Conservation (phyloP, 1,139 yeast genomes). For the Yamadazyma spencermartinsiae region DNA sequence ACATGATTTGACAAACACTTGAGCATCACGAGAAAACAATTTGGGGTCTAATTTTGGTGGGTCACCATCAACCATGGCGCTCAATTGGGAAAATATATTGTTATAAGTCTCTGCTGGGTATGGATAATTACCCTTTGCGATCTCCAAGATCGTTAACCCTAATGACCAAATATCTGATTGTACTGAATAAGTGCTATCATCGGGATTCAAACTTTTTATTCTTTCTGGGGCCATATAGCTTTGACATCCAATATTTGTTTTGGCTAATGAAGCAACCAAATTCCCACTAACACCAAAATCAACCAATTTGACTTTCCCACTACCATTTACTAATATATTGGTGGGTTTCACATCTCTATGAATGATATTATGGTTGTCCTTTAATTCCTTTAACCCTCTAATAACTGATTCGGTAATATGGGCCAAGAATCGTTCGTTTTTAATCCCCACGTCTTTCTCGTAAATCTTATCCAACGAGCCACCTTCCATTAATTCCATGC, state of each 20-base stretch:
- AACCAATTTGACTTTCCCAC: slow-evolving; percentile 87
- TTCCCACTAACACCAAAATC: slow-evolving; percentile 98
- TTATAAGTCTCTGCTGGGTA: slow-evolving; percentile 93
- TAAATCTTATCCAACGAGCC: slow-evolving; percentile 90
- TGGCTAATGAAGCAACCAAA: slow-evolving; percentile 90
- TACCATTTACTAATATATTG: slow-evolving; percentile 76
- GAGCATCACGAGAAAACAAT: slow-evolving; percentile 71
- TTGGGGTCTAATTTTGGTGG: slow-evolving; percentile 70
- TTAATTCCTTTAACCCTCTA: slow-evolving; percentile 78
- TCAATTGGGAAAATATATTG: slow-evolving; percentile 86
- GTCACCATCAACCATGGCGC: slow-evolving; percentile 95
- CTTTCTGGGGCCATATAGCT: slow-evolving; percentile 99
- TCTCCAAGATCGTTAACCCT: slow-evolving; percentile 85
- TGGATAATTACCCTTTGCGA: slow-evolving; percentile 90
- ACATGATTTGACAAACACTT: slow-evolving; percentile 76
- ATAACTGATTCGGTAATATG: slow-evolving; percentile 81
- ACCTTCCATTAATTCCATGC: slow-evolving; percentile 98
- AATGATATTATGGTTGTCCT: slow-evolving; percentile 84
- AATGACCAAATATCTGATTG: slow-evolving; percentile 97
- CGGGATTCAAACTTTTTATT: slow-evolving; percentile 59
- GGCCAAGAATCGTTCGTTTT: slow-evolving; percentile 74
- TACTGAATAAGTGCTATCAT: slow-evolving; percentile 82
- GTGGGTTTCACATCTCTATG: slow-evolving; percentile 98
- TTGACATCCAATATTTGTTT: slow-evolving; percentile 97
- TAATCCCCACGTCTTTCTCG: slow-evolving; percentile 67